A percentile compares a stretch with the other conserved stretches of the same genome.
phyloP scores from a whole-genome alignment of 225 moss, liverwort and hornwort species.

The Marchantia polymorpha region DNA sequence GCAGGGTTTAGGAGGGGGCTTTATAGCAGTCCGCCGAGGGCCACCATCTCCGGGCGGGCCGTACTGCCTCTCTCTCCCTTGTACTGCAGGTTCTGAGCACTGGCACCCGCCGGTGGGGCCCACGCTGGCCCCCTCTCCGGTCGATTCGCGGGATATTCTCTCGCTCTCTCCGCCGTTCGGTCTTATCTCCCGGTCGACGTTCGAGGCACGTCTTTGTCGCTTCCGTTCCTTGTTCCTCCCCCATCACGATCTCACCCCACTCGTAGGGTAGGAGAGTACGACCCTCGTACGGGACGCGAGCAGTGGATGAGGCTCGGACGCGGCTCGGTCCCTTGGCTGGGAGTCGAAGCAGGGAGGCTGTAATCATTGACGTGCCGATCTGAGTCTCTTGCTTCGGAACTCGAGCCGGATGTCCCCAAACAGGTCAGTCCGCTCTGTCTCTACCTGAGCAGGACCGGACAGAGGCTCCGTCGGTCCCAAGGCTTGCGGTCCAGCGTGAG shows the following conservation, averaged over 20 bases:
- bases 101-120: neutral
- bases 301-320: too few species aligned
- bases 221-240: neutral
- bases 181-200: neutral
- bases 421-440: too few species aligned
- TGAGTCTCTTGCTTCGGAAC: too few species aligned
- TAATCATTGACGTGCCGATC: too few species aligned
- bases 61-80: neutral
- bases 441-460: too few species aligned
- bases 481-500: too few species aligned
- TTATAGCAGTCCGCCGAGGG: neutral
- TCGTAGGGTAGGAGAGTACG: neutral
- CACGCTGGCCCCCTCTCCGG: neutral
- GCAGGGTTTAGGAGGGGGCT: neutral
- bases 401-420: too few species aligned
- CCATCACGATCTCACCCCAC: neutral
- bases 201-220: neutral
- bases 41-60: neutral
- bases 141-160: neutral
- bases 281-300: neutral
- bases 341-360: too few species aligned
- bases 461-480: too few species aligned
- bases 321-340: too few species aligned
- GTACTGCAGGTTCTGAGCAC: neutral
- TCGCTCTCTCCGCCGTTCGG: neutral